Percentiles rank a stretch among this genome's conserved stretches.
Conservation (phyloP, 192 early-diverging fungal species). For the Backusella tarrabulga region DNA sequence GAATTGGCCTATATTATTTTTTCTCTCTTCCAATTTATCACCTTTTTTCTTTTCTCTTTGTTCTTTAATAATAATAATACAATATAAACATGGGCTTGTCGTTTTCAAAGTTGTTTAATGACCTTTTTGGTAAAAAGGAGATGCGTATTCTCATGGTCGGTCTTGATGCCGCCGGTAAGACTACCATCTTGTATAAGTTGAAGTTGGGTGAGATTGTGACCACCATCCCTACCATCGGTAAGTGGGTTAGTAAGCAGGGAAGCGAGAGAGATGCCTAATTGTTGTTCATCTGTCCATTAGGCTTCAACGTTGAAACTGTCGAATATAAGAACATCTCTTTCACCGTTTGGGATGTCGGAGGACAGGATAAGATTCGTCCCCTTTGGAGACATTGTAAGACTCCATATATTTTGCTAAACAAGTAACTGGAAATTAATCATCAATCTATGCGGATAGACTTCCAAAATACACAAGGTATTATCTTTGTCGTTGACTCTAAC, state of each 20-base stretch:
- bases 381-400: constrained; percentile 95
- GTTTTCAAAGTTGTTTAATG: constrained; percentile 74
- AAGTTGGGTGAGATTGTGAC: constrained; percentile 99
- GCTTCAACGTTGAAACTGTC: constrained; percentile 98
- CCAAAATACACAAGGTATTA: constrained; percentile 96
- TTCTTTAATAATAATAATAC: neutral
- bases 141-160: constrained; percentile 97
- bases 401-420: neutral
- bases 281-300: constrained; percentile 33
- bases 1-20: neutral
- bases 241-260: constrained; percentile 16
- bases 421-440: neutral
- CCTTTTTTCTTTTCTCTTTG: neutral
- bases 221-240: constrained; percentile 98
- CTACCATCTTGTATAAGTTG: constrained; percentile 98
- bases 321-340: constrained; percentile 99
- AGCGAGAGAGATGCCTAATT: neutral
- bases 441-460: constrained; percentile 62
- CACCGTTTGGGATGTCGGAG: constrained; percentile 98
- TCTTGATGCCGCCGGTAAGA: constrained; percentile 95
- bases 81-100: constrained; percentile 78
- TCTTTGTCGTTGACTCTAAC: constrained; percentile 97
- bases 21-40: neutral
- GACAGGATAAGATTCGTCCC: constrained; percentile 97
- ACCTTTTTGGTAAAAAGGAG: constrained; percentile 87